These are phyloP conservation scores for Cystoderma amianthinum DNA, from an alignment of 768 basidiomycete genomes.

Conservation along the genomic window DNA sequence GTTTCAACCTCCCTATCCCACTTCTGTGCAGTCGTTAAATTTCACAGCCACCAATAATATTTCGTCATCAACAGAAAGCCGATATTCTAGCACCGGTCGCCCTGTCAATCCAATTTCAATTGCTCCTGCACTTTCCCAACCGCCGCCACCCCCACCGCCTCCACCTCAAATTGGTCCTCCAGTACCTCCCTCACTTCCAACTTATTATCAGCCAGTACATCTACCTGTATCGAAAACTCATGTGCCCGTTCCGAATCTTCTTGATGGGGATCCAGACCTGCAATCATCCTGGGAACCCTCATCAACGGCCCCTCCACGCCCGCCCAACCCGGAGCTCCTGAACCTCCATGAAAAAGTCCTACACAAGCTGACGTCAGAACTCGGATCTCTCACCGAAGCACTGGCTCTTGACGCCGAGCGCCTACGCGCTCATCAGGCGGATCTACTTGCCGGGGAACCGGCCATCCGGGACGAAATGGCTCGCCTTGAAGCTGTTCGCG, in stretches of 20 bases:
- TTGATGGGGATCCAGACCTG: slow-evolving; percentile 50
- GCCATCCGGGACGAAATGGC: slow-evolving; percentile 97
- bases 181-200: too few species aligned
- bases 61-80: neutral
- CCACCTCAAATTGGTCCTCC: too few species aligned
- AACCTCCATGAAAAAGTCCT: slow-evolving; percentile 74
- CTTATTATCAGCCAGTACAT: too few species aligned
- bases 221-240: slow-evolving; percentile 6
- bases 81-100: neutral
- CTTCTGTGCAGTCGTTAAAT: neutral
- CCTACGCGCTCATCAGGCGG: slow-evolving; percentile 72
- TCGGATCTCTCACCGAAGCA: slow-evolving; percentile 62
- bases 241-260: slow-evolving; percentile 43
- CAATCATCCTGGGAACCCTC: slow-evolving; percentile 8
- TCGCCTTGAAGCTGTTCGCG: slow-evolving; percentile 84
- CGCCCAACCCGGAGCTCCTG: slow-evolving; percentile 86
- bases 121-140: slow-evolving; percentile 8
- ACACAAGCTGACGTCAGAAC: slow-evolving; percentile 63
- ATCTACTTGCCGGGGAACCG: slow-evolving; percentile 85
- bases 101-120: neutral
- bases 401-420: slow-evolving; percentile 64
- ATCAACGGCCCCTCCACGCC: slow-evolving; percentile 59
- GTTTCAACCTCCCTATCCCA: neutral
- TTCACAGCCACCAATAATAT: neutral
- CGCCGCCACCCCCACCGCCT: slow-evolving; percentile 13